These are phyloP conservation scores for Arthrobotrys pseudoclavata DNA, from an alignment of 2,329 filamentous ascomycete genomes.

Conservation along the genomic window DNA sequence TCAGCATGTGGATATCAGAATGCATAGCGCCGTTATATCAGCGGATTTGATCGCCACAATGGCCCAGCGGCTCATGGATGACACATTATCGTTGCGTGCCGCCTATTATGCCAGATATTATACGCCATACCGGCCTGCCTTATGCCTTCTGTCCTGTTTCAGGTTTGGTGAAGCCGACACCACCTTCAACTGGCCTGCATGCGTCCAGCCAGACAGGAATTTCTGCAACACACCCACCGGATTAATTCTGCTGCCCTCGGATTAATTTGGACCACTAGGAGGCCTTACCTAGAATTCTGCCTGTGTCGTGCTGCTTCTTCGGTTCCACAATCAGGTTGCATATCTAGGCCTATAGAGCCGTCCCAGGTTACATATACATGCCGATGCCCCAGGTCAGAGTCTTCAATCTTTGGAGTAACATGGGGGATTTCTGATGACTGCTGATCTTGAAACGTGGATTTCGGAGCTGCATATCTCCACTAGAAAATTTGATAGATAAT, in stretches of 20 bases:
- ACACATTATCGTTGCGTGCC: slow-evolving; percentile 41
- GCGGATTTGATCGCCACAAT: slow-evolving; percentile 42
- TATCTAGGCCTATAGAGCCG: slow-evolving; percentile 29
- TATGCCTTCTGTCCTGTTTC: slow-evolving; percentile 43
- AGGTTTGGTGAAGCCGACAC: slow-evolving; percentile 48
- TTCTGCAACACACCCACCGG: slow-evolving; percentile 60
- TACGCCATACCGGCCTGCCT: slow-evolving; percentile 37
- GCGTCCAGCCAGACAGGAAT: slow-evolving; percentile 35
- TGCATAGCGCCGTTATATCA: slow-evolving; percentile 32
- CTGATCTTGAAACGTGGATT: slow-evolving; percentile 56
- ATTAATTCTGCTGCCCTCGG: slow-evolving; percentile 56
- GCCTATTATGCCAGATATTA: slow-evolving; percentile 47
- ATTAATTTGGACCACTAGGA: slow-evolving; percentile 58
- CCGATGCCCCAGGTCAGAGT: slow-evolving; percentile 24
- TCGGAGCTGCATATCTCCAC: slow-evolving; percentile 52
- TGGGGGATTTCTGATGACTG: slow-evolving; percentile 36
- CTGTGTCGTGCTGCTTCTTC: slow-evolving; percentile 49
- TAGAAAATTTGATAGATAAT: slow-evolving; percentile 42
- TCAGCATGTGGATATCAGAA: slow-evolving; percentile 44
- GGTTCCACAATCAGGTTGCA: slow-evolving; percentile 58
- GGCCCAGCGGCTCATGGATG: slow-evolving; percentile 46
- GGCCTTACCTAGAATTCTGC: slow-evolving; percentile 56
- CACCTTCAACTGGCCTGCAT: slow-evolving; percentile 35
- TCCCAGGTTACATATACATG: slow-evolving; percentile 38
- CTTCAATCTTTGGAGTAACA: slow-evolving; percentile 22